Percentiles rank a stretch among this genome's conserved stretches.
Conservation (phyloP, 2,329 filamentous ascomycete genomes). For the Diaporthe vexans region DNA sequence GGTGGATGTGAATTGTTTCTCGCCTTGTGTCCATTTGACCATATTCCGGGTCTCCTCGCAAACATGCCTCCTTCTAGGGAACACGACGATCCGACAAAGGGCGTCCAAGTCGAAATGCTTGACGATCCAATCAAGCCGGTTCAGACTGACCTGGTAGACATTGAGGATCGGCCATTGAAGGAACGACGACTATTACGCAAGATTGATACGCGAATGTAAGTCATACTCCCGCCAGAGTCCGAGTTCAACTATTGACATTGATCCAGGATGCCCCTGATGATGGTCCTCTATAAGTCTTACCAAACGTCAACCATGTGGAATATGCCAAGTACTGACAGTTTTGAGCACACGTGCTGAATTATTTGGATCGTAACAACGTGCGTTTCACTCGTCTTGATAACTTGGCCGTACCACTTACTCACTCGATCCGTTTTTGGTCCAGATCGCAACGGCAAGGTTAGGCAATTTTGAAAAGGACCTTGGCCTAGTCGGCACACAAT, state of each 20-base stretch:
- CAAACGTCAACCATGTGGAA: not conserved
- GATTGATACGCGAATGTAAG: conserved; percentile 16
- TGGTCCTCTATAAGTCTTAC: conserved; percentile 25
- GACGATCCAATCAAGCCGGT: conserved; percentile 10
- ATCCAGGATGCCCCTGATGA: conserved; percentile 7
- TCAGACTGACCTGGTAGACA: not conserved
- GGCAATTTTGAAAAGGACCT: conserved; percentile 61
- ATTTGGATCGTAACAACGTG: conserved; percentile 58
- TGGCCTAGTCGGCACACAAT: conserved; percentile 55
- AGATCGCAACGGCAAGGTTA: conserved; percentile 54
- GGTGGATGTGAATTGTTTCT: too few relatives aligned
- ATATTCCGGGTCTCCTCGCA: too few relatives aligned
- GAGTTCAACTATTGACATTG: not conserved
- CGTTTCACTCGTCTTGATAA: not conserved
- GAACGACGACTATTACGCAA: not conserved
- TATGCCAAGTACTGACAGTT: not conserved
- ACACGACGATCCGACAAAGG: not conserved
- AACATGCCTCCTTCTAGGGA: not conserved
- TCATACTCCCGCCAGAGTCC: not conserved
- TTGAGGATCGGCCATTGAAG: conserved; percentile 2
- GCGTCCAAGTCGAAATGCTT: not conserved
- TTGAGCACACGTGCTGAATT: conserved; percentile 67
- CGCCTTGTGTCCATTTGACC: not conserved
- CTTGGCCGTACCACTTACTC: not conserved
- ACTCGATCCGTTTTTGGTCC: not conserved